Conservation (phyloP, 345 rosid genomes). For the Gynandropsis gynandra region DNA sequence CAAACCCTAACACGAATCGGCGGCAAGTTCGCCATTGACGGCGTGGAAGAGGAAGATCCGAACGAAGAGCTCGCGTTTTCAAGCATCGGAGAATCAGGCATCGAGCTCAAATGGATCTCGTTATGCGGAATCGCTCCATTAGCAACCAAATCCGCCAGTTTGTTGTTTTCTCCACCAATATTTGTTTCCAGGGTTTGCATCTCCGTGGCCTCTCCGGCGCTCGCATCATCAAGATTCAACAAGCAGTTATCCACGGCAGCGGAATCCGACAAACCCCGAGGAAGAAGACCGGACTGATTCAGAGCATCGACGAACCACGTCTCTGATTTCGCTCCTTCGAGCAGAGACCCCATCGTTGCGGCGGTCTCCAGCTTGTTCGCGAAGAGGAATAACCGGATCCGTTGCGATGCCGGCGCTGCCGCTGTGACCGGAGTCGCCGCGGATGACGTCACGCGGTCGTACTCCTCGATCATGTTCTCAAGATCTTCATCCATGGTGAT, state of each 20-base stretch:
- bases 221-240: conserved; percentile 44
- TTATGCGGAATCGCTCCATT: conserved; percentile 23
- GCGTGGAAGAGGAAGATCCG: conserved; percentile 62
- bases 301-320: conserved; percentile 84
- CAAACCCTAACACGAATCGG: conserved; percentile 50
- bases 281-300: conserved; percentile 55
- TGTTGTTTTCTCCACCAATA: conserved; percentile 28
- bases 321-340: conserved; percentile 61
- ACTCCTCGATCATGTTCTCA: conserved; percentile 74
- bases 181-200: conserved; percentile 15
- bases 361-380: conserved; percentile 60
- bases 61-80: conserved; percentile 42
- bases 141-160: conserved; percentile 10
- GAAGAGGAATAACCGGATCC: conserved; percentile 67
- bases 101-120: conserved; percentile 40
- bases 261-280: conserved; percentile 60
- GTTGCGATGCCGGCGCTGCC: conserved; percentile 30
- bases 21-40: conserved; percentile 58
- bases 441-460: conserved; percentile 44
- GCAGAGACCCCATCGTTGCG: conserved; percentile 63
- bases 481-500: conserved; percentile 77
- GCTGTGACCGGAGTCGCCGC: conserved; percentile 26
- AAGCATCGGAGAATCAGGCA: conserved; percentile 54
- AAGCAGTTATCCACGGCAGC: conserved; percentile 40
- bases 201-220: conserved; percentile 18